These are phyloP conservation scores for Kluyveromyces marxianus DNA, from an alignment of 1,139 yeast genomes.

Conservation along the genomic window DNA sequence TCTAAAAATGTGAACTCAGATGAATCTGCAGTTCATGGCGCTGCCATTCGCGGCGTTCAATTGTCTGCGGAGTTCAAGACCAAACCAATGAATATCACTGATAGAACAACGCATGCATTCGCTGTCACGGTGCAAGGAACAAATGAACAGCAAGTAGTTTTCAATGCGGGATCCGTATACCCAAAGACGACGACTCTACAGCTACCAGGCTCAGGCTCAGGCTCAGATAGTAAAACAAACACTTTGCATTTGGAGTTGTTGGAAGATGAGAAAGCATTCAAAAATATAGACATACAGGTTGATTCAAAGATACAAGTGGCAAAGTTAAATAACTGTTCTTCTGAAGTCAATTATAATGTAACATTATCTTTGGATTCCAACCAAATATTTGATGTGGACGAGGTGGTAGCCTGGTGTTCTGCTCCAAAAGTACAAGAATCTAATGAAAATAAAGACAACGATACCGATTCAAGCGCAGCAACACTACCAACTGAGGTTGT, in stretches of 20 bases:
- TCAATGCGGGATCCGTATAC: slow-evolving; percentile 37
- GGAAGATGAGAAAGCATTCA: slow-evolving; percentile 48
- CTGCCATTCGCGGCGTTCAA: slow-evolving; percentile 72
- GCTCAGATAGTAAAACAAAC: slow-evolving; percentile 23
- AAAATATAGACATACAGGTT: slow-evolving; percentile 30
- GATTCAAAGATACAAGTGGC: slow-evolving; percentile 29
- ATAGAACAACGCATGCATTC: slow-evolving; percentile 43
- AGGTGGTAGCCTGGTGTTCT: slow-evolving; percentile 32
- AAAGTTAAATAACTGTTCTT: slow-evolving; percentile 38
- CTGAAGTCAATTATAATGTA: slow-evolving; percentile 39
- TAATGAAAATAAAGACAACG: neutral
- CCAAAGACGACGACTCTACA: slow-evolving; percentile 15
- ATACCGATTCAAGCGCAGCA: too few relatives aligned
- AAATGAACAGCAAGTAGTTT: slow-evolving; percentile 29
- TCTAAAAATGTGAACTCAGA: slow-evolving; percentile 94
- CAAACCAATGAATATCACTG: slow-evolving; percentile 50
- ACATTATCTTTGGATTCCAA: slow-evolving; percentile 34
- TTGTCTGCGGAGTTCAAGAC: slow-evolving; percentile 54
- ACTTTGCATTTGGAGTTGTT: slow-evolving; percentile 40
- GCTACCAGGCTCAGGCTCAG: neutral
- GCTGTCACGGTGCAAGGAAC: slow-evolving; percentile 34
- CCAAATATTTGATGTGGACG: slow-evolving; percentile 42
- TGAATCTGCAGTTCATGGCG: slow-evolving; percentile 88
- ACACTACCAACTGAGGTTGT: neutral
- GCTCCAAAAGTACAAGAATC: neutral